These are phyloP conservation scores for Xylariaceae sp. DNA, from an alignment of 2,329 filamentous ascomycete species.

Conservation along the genomic window DNA sequence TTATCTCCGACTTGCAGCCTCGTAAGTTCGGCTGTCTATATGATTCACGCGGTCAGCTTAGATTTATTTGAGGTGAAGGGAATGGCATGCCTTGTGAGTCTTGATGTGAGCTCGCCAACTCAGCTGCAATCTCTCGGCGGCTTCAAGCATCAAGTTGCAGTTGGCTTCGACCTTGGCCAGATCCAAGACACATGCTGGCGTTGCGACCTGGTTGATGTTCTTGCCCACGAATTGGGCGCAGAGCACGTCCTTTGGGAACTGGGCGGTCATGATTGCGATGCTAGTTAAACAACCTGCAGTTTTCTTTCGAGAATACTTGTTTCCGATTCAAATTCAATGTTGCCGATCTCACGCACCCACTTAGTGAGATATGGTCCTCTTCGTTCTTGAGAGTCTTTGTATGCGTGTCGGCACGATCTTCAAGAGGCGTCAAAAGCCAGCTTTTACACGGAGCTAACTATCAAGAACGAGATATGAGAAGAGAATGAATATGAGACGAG, in stretches of 20 bases:
- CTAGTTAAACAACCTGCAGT: too few species aligned
- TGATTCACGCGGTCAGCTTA: neutral
- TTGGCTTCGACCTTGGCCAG: slow-evolving; percentile 61
- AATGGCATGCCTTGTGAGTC: slow-evolving; percentile 66
- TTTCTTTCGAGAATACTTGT: too few species aligned
- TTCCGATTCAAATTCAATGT: too few species aligned
- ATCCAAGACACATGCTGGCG: slow-evolving; percentile 67
- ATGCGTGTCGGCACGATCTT: too few species aligned
- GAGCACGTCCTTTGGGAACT: slow-evolving; percentile 31
- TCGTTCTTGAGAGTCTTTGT: too few species aligned
- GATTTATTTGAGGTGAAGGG: neutral
- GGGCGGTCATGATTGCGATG: slow-evolving; percentile 14
- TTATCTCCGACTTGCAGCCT: slow-evolving; percentile 64
- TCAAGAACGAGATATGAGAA: too few species aligned
- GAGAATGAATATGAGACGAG: too few species aligned
- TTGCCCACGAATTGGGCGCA: slow-evolving; percentile 51
- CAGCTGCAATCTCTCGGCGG: slow-evolving; percentile 54
- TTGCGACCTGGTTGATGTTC: slow-evolving; percentile 54
- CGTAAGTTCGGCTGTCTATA: slow-evolving; percentile 61
- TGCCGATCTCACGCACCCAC: too few species aligned
- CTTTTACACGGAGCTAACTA: too few species aligned
- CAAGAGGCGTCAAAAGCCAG: too few species aligned
- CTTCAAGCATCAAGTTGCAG: slow-evolving; percentile 66
- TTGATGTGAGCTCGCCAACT: slow-evolving; percentile 76
- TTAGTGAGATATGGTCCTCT: too few species aligned